A percentile compares a stretch with the other conserved stretches of the same genome.
These are phyloP conservation scores for Aureobasidium sp. DNA, from an alignment of 2,329 filamentous ascomycete species.

Conservation along the genomic window DNA sequence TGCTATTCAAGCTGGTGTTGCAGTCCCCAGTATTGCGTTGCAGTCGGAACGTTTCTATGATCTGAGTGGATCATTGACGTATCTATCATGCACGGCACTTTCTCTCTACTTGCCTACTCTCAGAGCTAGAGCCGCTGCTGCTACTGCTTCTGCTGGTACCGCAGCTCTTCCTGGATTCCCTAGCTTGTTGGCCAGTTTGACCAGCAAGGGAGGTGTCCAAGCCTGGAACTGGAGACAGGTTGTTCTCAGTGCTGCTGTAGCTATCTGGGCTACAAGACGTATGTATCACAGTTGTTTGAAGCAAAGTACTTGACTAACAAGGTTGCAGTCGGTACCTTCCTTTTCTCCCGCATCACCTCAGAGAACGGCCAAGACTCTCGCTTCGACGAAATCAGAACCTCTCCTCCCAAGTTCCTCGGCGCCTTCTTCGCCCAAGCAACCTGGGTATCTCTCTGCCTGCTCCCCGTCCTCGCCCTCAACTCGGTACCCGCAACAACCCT, in stretches of 20 bases:
- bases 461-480: constrained; percentile 58
- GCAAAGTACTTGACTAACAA: background rate
- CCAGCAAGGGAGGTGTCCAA: constrained; percentile 31
- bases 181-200: constrained; percentile 38
- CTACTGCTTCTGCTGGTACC: constrained; percentile 25
- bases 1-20: constrained; percentile 54
- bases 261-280: constrained; percentile 55
- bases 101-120: constrained; percentile 54
- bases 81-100: constrained; percentile 55
- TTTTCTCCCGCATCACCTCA: constrained; percentile 52
- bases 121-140: constrained; percentile 44
- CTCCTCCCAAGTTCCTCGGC: constrained; percentile 44
- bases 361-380: constrained; percentile 51
- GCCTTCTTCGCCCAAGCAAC: constrained; percentile 55
- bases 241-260: constrained; percentile 45
- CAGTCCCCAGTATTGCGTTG: constrained; percentile 51
- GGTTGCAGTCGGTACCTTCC: constrained; percentile 50
- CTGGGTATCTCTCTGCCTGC: constrained; percentile 59
- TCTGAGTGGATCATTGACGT: constrained; percentile 57
- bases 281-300: constrained; percentile 14
- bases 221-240: constrained; percentile 56
- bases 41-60: constrained; percentile 62
- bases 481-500: constrained; percentile 48
- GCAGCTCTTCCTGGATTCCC: constrained; percentile 36
- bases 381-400: constrained; percentile 47